Conservation (phyloP, 2,329 filamentous ascomycete genomes). For the Alternaria sp. region DNA sequence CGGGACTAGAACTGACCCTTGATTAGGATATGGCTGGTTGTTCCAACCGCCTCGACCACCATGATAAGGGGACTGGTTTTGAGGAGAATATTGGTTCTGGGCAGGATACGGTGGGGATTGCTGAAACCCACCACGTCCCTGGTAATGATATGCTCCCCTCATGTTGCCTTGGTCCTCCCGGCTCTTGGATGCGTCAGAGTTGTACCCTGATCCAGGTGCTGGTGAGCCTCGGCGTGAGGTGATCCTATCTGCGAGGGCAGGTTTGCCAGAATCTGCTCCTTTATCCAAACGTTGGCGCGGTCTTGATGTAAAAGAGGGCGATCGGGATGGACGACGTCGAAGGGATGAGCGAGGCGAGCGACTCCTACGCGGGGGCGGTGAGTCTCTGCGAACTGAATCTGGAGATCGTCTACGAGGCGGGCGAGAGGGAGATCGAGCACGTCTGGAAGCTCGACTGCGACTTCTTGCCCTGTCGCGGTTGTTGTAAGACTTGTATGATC, state of each 20-base stretch:
- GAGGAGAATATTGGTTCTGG: slow-evolving; percentile 69
- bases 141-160: slow-evolving; percentile 48
- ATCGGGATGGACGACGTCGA: slow-evolving; percentile 41
- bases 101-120: slow-evolving; percentile 68
- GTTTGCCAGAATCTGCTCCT: slow-evolving; percentile 25
- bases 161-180: slow-evolving; percentile 42
- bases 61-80: slow-evolving; percentile 68
- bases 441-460: slow-evolving; percentile 37
- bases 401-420: slow-evolving; percentile 45
- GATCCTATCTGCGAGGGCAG: slow-evolving; percentile 20
- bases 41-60: slow-evolving; percentile 64
- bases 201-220: slow-evolving; percentile 38
- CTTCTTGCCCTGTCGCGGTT: slow-evolving; percentile 34
- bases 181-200: slow-evolving; percentile 43
- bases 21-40: slow-evolving; percentile 55
- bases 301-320: slow-evolving; percentile 33
- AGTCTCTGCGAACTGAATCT: slow-evolving; percentile 33
- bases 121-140: slow-evolving; percentile 57
- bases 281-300: slow-evolving; percentile 28
- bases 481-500: slow-evolving; percentile 25
- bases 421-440: slow-evolving; percentile 45
- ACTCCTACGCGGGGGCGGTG: slow-evolving; percentile 34
- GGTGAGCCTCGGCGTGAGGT: slow-evolving; percentile 40
- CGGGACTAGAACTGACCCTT: slow-evolving; percentile 57
- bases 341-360: slow-evolving; percentile 36